Conservation (phyloP, 805 yeast genomes). For the Starmerella ratchasimensis region DNA sequence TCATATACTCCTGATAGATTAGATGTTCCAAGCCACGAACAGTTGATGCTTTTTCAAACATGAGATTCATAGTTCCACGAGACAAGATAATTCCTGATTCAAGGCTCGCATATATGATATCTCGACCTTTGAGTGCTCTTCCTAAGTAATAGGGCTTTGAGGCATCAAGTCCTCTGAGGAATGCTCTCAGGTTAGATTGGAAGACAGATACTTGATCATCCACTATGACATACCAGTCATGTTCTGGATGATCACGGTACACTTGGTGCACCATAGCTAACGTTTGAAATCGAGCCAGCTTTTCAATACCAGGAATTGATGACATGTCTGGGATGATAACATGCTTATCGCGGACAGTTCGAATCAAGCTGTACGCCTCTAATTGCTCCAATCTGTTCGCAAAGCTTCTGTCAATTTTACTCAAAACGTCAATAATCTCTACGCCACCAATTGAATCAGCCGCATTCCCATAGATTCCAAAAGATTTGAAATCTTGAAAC, state of each 20-base stretch:
- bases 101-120: slow-evolving; percentile 16
- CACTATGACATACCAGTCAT: slow-evolving; percentile 19
- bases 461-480: slow-evolving; percentile 19
- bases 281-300: slow-evolving; percentile 16
- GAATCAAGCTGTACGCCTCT: slow-evolving; percentile 19
- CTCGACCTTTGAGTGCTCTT: slow-evolving; percentile 12
- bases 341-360: slow-evolving; percentile 18
- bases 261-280: slow-evolving; percentile 22
- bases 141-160: slow-evolving; percentile 15
- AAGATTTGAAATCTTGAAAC: slow-evolving; percentile 18
- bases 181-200: slow-evolving; percentile 9
- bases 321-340: slow-evolving; percentile 14
- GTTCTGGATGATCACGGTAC: slow-evolving; percentile 15
- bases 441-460: slow-evolving; percentile 20
- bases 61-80: slow-evolving; percentile 10
- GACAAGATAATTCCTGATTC: slow-evolving; percentile 20
- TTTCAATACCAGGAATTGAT: slow-evolving; percentile 13
- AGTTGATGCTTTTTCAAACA: slow-evolving; percentile 8
- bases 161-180: slow-evolving; percentile 12
- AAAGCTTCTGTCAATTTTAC: slow-evolving; percentile 6
- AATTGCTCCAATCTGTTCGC: slow-evolving; percentile 11
- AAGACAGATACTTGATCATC: slow-evolving; percentile 16
- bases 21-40: neutral
- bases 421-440: slow-evolving; percentile 21
- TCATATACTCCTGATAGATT: slow-evolving; percentile 11